Evolutionary conservation across 2,329 filamentous ascomycete genomes (phyloP), one percentile per base, ranked within the genome.

Genomic region (Didymella arachidicola): DNA sequence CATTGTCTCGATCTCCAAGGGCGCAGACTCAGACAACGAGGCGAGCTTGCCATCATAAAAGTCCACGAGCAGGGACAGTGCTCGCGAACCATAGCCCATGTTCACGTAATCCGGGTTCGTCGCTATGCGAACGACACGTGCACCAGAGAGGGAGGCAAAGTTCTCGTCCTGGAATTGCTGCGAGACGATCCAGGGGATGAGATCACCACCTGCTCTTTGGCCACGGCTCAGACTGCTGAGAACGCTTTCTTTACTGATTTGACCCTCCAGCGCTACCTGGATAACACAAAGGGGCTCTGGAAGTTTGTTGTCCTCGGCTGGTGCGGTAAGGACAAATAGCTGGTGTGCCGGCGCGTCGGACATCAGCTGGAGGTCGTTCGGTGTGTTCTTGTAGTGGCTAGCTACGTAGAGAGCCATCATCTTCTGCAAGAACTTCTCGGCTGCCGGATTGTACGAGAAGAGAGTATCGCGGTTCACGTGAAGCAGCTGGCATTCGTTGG

Each of bases 81-180:
- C 95, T 62, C 91, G 91, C 22, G 90, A 90, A 16, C 95, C 95
- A 73, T 99, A 99, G 25, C 96, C 95, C 92, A 96, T 97, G 45
- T 85, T 87, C 51, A 90, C 83, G 69, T 97, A 97, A 66, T 98
- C 93, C 0, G 96, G 95, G 74, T 97, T 96, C 0, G 95, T 97
- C 19, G 96, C 95, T 70, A 99, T 98, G 47, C 95, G 88, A 16
- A 99, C 94, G 45, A 99, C 82, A 61, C 95, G 87, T 32, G 94
- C 95, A 55, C 95, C 96, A 14, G 94, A 98, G 0, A 99, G 84
- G 39, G 91, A 89, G 12, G 94, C 95, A 74, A 99, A 99, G 65
- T 97, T 93, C 65, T 96, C 92, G 70, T 99, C 95, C 73, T 98
- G 95, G 81, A 97, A 99, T 75, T 99, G 95, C 75, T 98, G 93